Base-by-base conservation (phyloP, 225 moss, liverwort and hornwort genomes). In the Straminergon stramineum region DNA sequence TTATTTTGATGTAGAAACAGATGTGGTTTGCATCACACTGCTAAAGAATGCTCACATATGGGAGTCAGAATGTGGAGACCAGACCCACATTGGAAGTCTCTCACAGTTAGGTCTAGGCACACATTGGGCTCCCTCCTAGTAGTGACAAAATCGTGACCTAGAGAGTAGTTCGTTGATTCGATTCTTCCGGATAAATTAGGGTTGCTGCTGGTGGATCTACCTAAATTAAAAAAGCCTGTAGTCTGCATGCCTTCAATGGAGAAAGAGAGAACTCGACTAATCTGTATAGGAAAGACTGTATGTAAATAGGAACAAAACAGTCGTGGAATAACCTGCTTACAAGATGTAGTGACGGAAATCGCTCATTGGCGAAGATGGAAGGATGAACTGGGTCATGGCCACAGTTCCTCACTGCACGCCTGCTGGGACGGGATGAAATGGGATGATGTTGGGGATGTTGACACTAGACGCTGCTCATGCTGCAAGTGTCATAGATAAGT, bases 21-120 rank as follows among this genome's bases (percentile, higher is more conserved):
- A 86, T 90, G 92, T 89, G 92, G 74, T 74, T 92, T 83, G 73
- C 90, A 74, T 74, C 90, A 92, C 92, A 88, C 92, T 90, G 92
- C 92, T 92, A 92, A 92, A 90, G 90, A 90, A 92, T 92, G 84
- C 88, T 92, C 90, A 77, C 90, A 88, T 85, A 82, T 71, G 6
- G 77, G 85, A 85, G 88, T 70, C 31, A 56, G 70, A 51, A 79
- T 89, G 69, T 41, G 62, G 73, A 90, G 48, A 82, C 87, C 43
- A 88, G 55, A 85, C 53, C 81, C 67, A 21, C 75, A 67, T 26
- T 85, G 77, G 68, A 84, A 43, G 84, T 43, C 35, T 39, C 9
- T 41, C 71, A 70, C 35, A 58, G 48, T 28, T 55, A 23, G 45
- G 70, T 83, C 87, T 70, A 23, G 11, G 58, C 70, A 83, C 65